Evolutionary conservation across 257 asterid genomes (phyloP).

Genomic region (Salvia hispanica): DNA sequence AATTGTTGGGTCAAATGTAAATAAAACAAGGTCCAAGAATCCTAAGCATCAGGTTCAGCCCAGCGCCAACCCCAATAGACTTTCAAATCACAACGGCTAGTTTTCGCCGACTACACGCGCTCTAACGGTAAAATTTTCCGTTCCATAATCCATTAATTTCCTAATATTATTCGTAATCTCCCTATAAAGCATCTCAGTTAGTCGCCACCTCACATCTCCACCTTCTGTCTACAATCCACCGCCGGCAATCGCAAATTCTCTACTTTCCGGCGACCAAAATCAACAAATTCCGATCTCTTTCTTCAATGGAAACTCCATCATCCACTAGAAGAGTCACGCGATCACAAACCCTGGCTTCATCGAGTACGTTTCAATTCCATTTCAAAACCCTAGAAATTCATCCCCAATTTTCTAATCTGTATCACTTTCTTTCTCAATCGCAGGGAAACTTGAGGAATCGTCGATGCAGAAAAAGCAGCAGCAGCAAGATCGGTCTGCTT

Average conservation of each 20-base stretch:
- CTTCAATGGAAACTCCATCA: constrained; percentile 79
- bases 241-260: constrained; percentile 18
- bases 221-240: neutral
- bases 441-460: constrained; percentile 64
- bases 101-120: constrained; percentile 45
- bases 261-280: constrained; percentile 12
- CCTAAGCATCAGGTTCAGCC: too few species aligned
- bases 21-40: too few species aligned
- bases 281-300: neutral
- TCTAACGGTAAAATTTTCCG: constrained; percentile 67
- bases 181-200: constrained; percentile 41
- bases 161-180: constrained; percentile 15
- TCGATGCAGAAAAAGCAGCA: constrained; percentile 45
- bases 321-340: constrained; percentile 75
- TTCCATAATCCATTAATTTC: constrained; percentile 18
- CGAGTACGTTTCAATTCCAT: constrained; percentile 32
- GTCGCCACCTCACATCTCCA: constrained; percentile 22
- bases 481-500: constrained; percentile 63
- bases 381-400: neutral
- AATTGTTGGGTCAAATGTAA: neutral
- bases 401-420: neutral
- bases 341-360: constrained; percentile 62
- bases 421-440: neutral
- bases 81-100: constrained; percentile 80
- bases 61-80: constrained; percentile 4